Evolutionary conservation across 2,329 filamentous ascomycete species (phyloP), one percentile per base, ranked within the genome.

Genomic region (Pseudogymnoascus sp.): DNA sequence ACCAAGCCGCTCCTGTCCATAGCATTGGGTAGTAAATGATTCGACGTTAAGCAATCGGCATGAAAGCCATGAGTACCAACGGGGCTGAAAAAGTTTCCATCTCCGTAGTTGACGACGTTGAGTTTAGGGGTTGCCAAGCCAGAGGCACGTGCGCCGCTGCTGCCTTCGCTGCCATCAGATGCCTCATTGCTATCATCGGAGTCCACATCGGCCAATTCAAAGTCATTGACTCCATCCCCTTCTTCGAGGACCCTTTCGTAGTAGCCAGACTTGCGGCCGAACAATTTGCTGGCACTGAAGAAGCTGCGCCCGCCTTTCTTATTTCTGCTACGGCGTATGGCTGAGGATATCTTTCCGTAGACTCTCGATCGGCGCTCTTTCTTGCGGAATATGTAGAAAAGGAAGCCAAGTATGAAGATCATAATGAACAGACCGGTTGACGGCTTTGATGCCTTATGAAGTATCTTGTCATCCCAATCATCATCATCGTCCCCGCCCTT

Each of bases 211-310:
- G 83, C 85, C 1, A 97, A 82, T 72, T 97, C 93, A 71, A 96
- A 93, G 43, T 91, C 88, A 62, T 83, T 76, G 1, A 77, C 78
- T 9, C 78, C 77, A n/a, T 85, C 83, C 11, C 89, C 92, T 68
- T 93, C 89, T 75, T 97, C 92, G 60, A 96, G 77, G 2, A 97
- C 88, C 31, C 91, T 87, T 72, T 97, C 93, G 71, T 97, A 97
- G 2, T 83, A 79, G 6, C 79, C 72, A 0, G 78, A 75, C 4
- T 83, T 81, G 12, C 82, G 70, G 18, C 80, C 83, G 65, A 96
- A 89, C 4, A 95, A 75, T 71, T 89, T 90, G 65, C 81, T 81
- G 6, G 81, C 81, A 1, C 70, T 71, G 18, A 82, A 80, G 63
- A 85, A 76, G 5, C 81, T 78, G 9, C 78, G 74, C 6, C 77